Evolutionary conservation across 2,329 filamentous ascomycete species (phyloP).

Genomic region (Zarea fungicola): DNA sequence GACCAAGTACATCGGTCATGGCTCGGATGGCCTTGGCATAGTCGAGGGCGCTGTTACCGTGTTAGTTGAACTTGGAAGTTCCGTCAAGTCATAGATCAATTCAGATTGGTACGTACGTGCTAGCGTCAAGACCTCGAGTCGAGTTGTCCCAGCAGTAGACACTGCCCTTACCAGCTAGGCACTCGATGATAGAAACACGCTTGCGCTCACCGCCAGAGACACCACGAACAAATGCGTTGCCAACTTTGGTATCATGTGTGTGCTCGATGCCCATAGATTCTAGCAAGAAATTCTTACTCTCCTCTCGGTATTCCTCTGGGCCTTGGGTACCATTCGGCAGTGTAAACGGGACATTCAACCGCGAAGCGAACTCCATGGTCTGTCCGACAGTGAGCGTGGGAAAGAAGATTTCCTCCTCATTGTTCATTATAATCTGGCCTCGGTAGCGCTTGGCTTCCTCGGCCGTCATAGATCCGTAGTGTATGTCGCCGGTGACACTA

Average conservation of each 20-base stretch:
- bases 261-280: conserved; percentile 53
- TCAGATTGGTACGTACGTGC: conserved; percentile 36
- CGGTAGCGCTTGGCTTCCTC: conserved; percentile 45
- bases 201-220: conserved; percentile 66
- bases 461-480: conserved; percentile 47
- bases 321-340: conserved; percentile 39
- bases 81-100: background rate
- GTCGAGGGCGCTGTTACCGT: conserved; percentile 44
- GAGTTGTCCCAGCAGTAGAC: conserved; percentile 65
- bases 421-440: conserved; percentile 63
- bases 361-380: conserved; percentile 65
- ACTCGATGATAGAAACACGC: conserved; percentile 64
- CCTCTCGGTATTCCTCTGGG: conserved; percentile 39
- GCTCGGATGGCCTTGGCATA: conserved; percentile 57
- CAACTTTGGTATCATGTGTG: conserved; percentile 60
- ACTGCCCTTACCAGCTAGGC: conserved; percentile 50
- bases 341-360: conserved; percentile 49
- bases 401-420: conserved; percentile 61
- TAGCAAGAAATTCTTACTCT: conserved; percentile 50
- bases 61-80: conserved; percentile 10
- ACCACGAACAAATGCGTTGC: conserved; percentile 60
- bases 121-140: conserved; percentile 61
- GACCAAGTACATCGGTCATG: conserved; percentile 57
- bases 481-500: conserved; percentile 52
- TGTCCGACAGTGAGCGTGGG: conserved; percentile 65